Evolutionary conservation across 768 basidiomycete species (phyloP).

Genomic region (Psilocybe azurescens): DNA sequence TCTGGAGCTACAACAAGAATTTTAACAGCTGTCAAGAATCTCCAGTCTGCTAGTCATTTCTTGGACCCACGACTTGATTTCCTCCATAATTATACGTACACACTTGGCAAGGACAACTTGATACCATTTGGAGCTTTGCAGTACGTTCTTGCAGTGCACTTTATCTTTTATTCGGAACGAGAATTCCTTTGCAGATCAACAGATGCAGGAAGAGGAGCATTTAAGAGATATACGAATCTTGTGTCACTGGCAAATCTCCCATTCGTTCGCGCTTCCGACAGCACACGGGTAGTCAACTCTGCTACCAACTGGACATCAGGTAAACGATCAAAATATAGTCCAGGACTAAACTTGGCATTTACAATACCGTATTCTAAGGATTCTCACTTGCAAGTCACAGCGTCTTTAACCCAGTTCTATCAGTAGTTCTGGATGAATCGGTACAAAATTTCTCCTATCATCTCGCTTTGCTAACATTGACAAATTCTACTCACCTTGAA

Average conservation of each 20-base stretch:
- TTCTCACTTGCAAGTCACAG: slow-evolving; percentile 59
- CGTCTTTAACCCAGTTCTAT: slow-evolving; percentile 49
- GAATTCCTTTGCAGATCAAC: slow-evolving; percentile 29
- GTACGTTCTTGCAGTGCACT: slow-evolving; percentile 39
- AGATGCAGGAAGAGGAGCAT: slow-evolving; percentile 57
- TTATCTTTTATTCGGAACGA: neutral
- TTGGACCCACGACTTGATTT: slow-evolving; percentile 58
- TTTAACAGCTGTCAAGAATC: slow-evolving; percentile 52
- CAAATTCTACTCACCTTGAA: too few relatives aligned
- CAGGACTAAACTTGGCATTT: neutral
- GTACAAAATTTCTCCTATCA: slow-evolving; percentile 38
- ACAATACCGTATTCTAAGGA: slow-evolving; percentile 42
- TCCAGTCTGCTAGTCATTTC: slow-evolving; percentile 52
- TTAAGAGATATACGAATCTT: slow-evolving; percentile 57
- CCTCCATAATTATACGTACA: slow-evolving; percentile 59
- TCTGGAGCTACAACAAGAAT: slow-evolving; percentile 48
- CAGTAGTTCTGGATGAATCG: slow-evolving; percentile 61
- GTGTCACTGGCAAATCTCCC: slow-evolving; percentile 51
- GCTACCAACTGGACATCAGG: slow-evolving; percentile 77
- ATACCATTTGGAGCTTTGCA: slow-evolving; percentile 71
- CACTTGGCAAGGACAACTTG: slow-evolving; percentile 61
- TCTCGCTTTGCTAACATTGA: neutral
- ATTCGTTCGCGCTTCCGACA: slow-evolving; percentile 52
- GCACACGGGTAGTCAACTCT: slow-evolving; percentile 65
- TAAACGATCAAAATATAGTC: slow-evolving; percentile 26